Evolutionary conservation across 2,329 filamentous ascomycete genomes (phyloP), one percentile per base, ranked within the genome.

Genomic region (Venturiaceae sp.): DNA sequence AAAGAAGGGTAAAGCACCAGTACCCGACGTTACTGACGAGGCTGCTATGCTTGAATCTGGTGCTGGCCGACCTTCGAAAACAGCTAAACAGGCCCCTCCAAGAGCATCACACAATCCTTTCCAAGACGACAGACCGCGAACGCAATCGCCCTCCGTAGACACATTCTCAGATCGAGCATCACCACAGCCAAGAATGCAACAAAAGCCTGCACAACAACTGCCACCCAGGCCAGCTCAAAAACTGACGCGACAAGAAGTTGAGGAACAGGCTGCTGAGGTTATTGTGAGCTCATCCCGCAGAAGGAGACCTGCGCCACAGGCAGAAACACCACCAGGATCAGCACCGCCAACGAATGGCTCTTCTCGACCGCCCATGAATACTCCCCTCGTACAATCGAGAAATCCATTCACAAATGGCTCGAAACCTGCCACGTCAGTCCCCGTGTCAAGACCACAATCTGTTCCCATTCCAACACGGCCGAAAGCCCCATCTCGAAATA

Each of bases 261-360:
- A 96, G 67, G 87, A 95, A 62, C 86, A 96, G 69, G 85, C 83
- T 53, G 81, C 88, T 14, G 85, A 95, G 64, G 88, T 86, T 32
- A 96, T 97, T 69, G 80, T 96, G 58, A 96, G 92, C 68, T 89
- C 91, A 53, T 88, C 88, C 23, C 82, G 91, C 64, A 44, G 58
- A 16, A 83, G 91, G 66, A 92, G 86, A 71, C 83, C 2, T 78
- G 32, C 37, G 5, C 80, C 9, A 80, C 75, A 69, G 63, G 0
- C 71, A 73, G 32, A 28, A 36, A 32, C 32, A 9, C 46, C 28
- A 44, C 46, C 57, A 11, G 23, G 21, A 26, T 46, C 54, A 28
- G 34, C 33, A 44, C n/a, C 54, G 23, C 41, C 55, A 52, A 30
- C 30, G 8, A 34, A 36, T 53, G 55, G 19, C 30, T 44, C n/a